Conservation (phyloP, 768 basidiomycete genomes). For the Tricholoma flavovirens region DNA sequence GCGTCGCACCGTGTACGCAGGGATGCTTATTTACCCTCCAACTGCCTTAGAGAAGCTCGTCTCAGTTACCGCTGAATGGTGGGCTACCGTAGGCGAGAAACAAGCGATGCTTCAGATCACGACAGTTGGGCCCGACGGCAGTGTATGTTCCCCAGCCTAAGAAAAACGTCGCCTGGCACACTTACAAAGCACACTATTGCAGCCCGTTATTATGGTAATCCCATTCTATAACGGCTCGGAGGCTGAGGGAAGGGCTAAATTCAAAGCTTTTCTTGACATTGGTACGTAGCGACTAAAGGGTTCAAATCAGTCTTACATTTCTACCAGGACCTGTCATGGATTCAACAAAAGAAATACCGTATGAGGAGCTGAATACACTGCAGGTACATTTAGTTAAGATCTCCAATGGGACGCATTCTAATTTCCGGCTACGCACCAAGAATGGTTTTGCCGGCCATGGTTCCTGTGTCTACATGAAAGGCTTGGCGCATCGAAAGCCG, state of each 20-base stretch:
- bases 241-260: slow-evolving; percentile 39
- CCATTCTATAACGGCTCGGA: slow-evolving; percentile 53
- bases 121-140: slow-evolving; percentile 31
- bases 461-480: slow-evolving; percentile 38
- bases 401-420: too few species aligned
- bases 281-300: too few species aligned
- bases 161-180: too few species aligned
- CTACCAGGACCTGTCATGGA: background rate
- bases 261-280: slow-evolving; percentile 40
- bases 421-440: too few species aligned
- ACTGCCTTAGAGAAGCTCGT: slow-evolving; percentile 25
- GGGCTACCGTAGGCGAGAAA: slow-evolving; percentile 26
- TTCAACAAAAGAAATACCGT: background rate
- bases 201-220: slow-evolving; percentile 34
- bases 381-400: background rate
- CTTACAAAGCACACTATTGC: background rate
- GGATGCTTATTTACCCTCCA: slow-evolving; percentile 31
- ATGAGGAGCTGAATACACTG: background rate
- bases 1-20: slow-evolving; percentile 41
- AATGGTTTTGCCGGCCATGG: slow-evolving; percentile 23
- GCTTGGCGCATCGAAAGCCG: slow-evolving; percentile 27
- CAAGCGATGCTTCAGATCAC: slow-evolving; percentile 34
- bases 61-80: slow-evolving; percentile 33
- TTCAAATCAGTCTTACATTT: background rate
- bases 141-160: slow-evolving; percentile 30